Evolutionary conservation across 176 grass and related monocot species (phyloP), one percentile per base, ranked within the genome.

Genomic region (Aegilops sharonensis): DNA sequence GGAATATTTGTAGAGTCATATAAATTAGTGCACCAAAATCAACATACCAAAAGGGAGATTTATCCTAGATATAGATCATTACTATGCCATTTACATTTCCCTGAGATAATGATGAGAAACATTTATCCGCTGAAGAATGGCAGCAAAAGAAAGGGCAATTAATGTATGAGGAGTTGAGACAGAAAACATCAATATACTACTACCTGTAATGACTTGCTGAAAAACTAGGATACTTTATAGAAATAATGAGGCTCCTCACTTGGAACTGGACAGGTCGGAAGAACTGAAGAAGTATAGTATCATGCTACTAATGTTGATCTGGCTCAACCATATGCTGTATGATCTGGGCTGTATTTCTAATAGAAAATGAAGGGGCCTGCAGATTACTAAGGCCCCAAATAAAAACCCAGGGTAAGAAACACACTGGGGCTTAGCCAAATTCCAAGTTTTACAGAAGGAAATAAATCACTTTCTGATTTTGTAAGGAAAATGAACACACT

Each of bases 51-150:
- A 94, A 92, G 37, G 40, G 95, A 94, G 76, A 93, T 86, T 77
- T 90, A 40, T 31, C 95, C 95, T 45, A 93, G 47, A 86, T 94
- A 95, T 74, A 94, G 80, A 93, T 94, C 91, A 83, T 95, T 94
- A 88, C 93, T 83, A 87, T 95, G 92, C 92, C 71, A 79, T 94
- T 45, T 60, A 95, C 80, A 75, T 91, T 89, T 23, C 40, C 77
- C 89, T 94, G 79, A 65, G 95, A 90, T 17, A 83, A 94, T 77
- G 89, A 64, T 30, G 87, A 83, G 86, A 98, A 93, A 50, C 48
- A 50, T 50, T 50, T 50, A 5, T 50, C 13, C 48, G 48, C 4
- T 50, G 48, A 50, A 29, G 23, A 64, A 25, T 29, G 24, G 23
- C 6, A 64, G 61, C 24, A 12, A 14, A 48, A 48, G 45, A 48